A percentile compares a stretch with the other conserved stretches of the same genome.
These are phyloP conservation scores for Salinomyces thailandicus DNA, from an alignment of 2,329 filamentous ascomycete genomes.

Conservation along the genomic window DNA sequence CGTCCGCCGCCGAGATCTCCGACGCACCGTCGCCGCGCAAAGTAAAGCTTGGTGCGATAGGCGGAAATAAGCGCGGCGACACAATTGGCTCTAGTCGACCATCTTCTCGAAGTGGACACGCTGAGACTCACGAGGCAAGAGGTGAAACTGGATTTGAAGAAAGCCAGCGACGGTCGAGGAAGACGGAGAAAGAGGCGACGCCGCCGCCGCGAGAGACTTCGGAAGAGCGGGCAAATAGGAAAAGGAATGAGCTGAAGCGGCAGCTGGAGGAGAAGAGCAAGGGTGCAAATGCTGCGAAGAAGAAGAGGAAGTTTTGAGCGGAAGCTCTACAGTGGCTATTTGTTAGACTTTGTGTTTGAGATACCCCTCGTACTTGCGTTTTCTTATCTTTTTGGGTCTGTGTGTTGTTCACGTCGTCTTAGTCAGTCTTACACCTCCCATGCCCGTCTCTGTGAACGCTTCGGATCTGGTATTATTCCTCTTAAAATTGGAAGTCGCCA, in stretches of 20 bases:
- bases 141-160: too few relatives aligned
- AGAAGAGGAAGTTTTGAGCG: constrained; percentile 47
- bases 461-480: too few relatives aligned
- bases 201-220: constrained; percentile 29
- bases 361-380: too few relatives aligned
- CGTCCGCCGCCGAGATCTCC: too few relatives aligned
- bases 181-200: constrained; percentile 21
- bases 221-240: constrained; percentile 45
- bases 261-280: constrained; percentile 42
- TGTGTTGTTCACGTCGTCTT: too few relatives aligned
- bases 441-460: too few relatives aligned
- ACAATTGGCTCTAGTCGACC: neutral
- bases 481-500: too few relatives aligned
- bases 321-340: too few relatives aligned
- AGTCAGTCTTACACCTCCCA: too few relatives aligned
- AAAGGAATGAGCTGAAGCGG: constrained; percentile 46
- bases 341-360: neutral
- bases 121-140: neutral
- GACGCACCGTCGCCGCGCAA: too few relatives aligned
- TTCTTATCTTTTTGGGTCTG: too few relatives aligned
- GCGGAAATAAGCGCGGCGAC: neutral
- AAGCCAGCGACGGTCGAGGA: neutral
- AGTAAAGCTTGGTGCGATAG: constrained; percentile 2
- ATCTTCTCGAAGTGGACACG: neutral
- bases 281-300: constrained; percentile 42